Conservation (phyloP, 1,284 basidiomycete genomes). For the Coniferiporia sulphurascens region DNA sequence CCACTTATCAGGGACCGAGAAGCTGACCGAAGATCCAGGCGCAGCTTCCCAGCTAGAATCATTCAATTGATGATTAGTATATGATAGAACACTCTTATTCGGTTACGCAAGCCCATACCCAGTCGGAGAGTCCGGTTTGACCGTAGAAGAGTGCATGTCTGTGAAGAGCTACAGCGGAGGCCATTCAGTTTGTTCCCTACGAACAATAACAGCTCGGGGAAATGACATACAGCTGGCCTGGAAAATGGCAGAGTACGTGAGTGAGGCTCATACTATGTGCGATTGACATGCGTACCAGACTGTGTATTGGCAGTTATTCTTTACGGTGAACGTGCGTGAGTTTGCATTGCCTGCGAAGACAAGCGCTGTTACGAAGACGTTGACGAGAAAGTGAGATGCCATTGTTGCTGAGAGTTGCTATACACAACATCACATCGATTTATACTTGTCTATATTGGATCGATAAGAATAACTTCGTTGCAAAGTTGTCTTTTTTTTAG, state of each 20-base stretch:
- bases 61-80: neutral
- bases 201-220: neutral
- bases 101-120: constrained; percentile 2
- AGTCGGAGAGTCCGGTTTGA: constrained; percentile 18
- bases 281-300: constrained; percentile 30
- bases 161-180: constrained; percentile 22
- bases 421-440: too few species aligned
- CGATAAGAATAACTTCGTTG: too few species aligned
- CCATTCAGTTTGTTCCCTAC: neutral
- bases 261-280: neutral
- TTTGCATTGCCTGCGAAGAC: constrained; percentile 17
- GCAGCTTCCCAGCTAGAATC: constrained; percentile 23
- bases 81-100: neutral
- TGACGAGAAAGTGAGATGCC: neutral
- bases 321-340: constrained; percentile 37
- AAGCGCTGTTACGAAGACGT: neutral
- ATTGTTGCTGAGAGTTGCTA: neutral
- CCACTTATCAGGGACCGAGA: constrained; percentile 29
- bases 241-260: neutral
- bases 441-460: too few species aligned
- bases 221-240: constrained; percentile 10
- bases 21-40: constrained; percentile 18
- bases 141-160: constrained; percentile 19
- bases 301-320: constrained; percentile 23
- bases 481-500: too few species aligned